Percentiles rank a stretch among this genome's conserved stretches.
These are phyloP conservation scores for Kuraishia borneana DNA, from an alignment of 805 yeast species.

Conservation along the genomic window DNA sequence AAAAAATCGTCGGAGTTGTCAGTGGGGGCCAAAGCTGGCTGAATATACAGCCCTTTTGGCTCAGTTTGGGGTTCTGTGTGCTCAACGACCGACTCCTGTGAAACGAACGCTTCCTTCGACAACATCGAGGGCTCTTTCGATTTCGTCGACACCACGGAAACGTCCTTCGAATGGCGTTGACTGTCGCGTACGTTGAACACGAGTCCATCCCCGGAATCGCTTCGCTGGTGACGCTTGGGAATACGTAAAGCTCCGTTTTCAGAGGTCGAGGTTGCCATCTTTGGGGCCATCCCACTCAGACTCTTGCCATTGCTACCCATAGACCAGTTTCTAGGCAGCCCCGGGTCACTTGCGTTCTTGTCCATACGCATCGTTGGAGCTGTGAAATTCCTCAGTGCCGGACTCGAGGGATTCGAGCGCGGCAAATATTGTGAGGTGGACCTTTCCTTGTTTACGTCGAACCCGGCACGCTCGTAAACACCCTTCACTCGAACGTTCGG, in stretches of 20 bases:
- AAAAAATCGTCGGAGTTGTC: slow-evolving; percentile 9
- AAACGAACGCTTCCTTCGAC: too few species aligned
- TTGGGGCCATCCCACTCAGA: too few species aligned
- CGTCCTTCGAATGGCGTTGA: too few species aligned
- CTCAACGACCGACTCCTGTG: too few species aligned
- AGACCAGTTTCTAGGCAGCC: too few species aligned
- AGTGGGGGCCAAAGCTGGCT: background rate
- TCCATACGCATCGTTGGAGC: background rate
- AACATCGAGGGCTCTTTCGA: background rate
- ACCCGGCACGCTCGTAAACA: slow-evolving; percentile 77
- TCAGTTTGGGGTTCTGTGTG: too few species aligned
- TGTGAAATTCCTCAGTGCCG: slow-evolving; percentile 1
- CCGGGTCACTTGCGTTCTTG: background rate
- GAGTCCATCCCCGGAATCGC: too few species aligned
- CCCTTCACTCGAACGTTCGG: slow-evolving; percentile 51
- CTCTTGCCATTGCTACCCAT: too few species aligned
- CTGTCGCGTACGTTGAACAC: too few species aligned
- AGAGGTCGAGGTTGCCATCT: too few species aligned
- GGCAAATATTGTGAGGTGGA: background rate
- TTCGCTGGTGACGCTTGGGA: too few species aligned
- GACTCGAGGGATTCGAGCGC: background rate
- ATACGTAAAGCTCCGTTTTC: too few species aligned
- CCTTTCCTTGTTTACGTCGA: slow-evolving; percentile 36
- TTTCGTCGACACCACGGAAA: background rate
- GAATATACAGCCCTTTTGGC: background rate